Evolutionary conservation across 2,329 filamentous ascomycete genomes (phyloP).

Genomic region (Ascochyta fabae): DNA sequence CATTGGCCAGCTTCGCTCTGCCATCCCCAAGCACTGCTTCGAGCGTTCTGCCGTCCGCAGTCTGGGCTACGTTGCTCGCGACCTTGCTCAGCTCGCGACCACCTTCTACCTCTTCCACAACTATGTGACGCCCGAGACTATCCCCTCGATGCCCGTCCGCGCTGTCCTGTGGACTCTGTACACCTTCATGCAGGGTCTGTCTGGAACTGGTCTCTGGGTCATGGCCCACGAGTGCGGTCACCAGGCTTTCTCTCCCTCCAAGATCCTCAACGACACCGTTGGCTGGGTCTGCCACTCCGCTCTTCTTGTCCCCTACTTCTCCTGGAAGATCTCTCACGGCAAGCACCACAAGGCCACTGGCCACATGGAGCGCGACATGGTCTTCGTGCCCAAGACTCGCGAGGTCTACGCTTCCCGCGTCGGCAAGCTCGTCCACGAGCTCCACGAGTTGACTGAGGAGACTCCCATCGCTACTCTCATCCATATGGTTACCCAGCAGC

Average conservation of each 20-base stretch:
- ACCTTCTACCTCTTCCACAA: slow-evolving; percentile 90
- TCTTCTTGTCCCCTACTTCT: slow-evolving; percentile 95
- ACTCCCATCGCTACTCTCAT: slow-evolving; percentile 82
- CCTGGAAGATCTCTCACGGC: slow-evolving; percentile 98
- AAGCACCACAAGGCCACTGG: slow-evolving; percentile 99
- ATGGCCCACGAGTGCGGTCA: slow-evolving; percentile 98
- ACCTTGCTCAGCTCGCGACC: slow-evolving; percentile 72
- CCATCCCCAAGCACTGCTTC: slow-evolving; percentile 97
- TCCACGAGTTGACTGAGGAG: slow-evolving; percentile 91
- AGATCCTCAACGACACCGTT: slow-evolving; percentile 86
- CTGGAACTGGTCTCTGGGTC: slow-evolving; percentile 94
- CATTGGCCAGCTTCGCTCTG: slow-evolving; percentile 96
- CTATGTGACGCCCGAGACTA: slow-evolving; percentile 82
- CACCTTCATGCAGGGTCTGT: slow-evolving; percentile 86
- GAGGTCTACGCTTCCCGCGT: slow-evolving; percentile 78
- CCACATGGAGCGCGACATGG: slow-evolving; percentile 98
- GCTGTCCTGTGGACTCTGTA: slow-evolving; percentile 70
- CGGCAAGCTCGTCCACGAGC: slow-evolving; percentile 77
- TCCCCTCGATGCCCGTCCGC: slow-evolving; percentile 73
- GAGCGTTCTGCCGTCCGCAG: slow-evolving; percentile 80
- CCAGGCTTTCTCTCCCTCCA: slow-evolving; percentile 93
- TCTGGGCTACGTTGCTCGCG: slow-evolving; percentile 83
- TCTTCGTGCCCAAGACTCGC: slow-evolving; percentile 93
- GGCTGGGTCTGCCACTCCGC: slow-evolving; percentile 90
- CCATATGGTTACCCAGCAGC: slow-evolving; percentile 81